Percentiles rank a stretch among this genome's conserved stretches.
Conservation (phyloP, 2,329 filamentous ascomycete species). For the Aspergillus tanneri region DNA sequence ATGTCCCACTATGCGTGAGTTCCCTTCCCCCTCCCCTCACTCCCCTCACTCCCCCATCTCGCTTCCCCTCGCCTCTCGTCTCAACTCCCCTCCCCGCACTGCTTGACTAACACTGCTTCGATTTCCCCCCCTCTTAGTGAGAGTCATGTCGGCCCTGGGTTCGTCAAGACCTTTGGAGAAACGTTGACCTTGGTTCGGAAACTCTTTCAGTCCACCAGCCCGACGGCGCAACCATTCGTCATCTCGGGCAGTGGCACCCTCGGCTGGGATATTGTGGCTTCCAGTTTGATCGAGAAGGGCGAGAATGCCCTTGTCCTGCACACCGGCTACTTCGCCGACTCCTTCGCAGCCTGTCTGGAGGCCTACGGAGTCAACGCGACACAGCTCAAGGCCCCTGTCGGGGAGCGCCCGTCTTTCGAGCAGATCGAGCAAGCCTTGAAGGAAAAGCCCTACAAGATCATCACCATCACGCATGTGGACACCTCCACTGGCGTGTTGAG, state of each 20-base stretch:
- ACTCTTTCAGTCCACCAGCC: conserved; percentile 86
- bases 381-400: conserved; percentile 85
- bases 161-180: conserved; percentile 89
- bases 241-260: conserved; percentile 93
- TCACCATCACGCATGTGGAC: conserved; percentile 96
- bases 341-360: conserved; percentile 86
- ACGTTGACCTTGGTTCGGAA: conserved; percentile 82
- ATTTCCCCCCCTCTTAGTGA: too few relatives aligned
- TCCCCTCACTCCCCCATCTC: conserved; percentile 13
- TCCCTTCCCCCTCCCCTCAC: conserved; percentile 10
- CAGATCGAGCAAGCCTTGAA: conserved; percentile 86
- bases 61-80: background rate
- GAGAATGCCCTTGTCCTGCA: conserved; percentile 91
- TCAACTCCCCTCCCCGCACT: background rate
- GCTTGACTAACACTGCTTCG: background rate
- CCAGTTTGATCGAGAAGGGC: conserved; percentile 84
- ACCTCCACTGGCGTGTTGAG: conserved; percentile 95
- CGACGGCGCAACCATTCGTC: conserved; percentile 83
- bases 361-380: conserved; percentile 89
- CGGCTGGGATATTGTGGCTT: conserved; percentile 94
- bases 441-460: conserved; percentile 87
- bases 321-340: conserved; percentile 96
- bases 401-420: conserved; percentile 78
- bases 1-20: conserved; percentile 80
- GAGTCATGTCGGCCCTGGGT: conserved; percentile 86